Evolutionary conservation across 73 alveolate genomes (phyloP), one percentile per base, ranked within the genome.

Genomic region (Diophrys appendiculata): DNA sequence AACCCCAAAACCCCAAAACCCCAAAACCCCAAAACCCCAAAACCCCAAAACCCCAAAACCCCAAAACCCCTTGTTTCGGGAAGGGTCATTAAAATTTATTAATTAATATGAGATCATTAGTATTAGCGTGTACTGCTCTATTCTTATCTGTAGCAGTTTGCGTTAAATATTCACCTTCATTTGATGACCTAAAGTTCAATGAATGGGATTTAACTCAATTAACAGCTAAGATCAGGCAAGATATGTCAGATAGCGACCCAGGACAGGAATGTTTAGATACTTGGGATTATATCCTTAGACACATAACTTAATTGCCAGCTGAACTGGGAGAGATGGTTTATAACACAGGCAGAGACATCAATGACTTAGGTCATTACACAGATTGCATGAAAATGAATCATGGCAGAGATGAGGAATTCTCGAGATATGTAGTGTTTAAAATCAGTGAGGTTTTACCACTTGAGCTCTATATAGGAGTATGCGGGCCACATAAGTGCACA

Each of bases 331-430:
- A 11, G 60, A 33, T 68, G 60, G 60, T 69, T 3, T 27, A 28
- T 18, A 25, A 65, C 77, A 72, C 89, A 1, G 89, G 89, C 28
- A 80, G 89, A 72, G 89, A 80, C 54, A 11, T 80, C 18, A 69
- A 80, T 55, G 89, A 80, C 31, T 65, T 80, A 31, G 83, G 89
- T n/a, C 33, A 64, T 53, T 80, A 72, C 8, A 67, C 31, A 3
- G 82, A 80, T 67, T 80, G 89, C 76, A 70, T 11, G n/a, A 43
- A 43, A 5, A 43, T 43, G 60, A 43, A 43, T 43, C n/a, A 43
- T 5, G 60, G 81, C 43, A 34, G 2, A 1, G 72, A 34, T 8
- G 72, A 34, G 52, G 28, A 2, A 0, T 29, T 32, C 52, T 32
- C 81, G 2, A 33, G 81, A 24, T 72, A 72, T 54, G 26, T 72